Base-by-base conservation (phyloP, 345 rosid genomes). In the Carallia brachiata region DNA sequence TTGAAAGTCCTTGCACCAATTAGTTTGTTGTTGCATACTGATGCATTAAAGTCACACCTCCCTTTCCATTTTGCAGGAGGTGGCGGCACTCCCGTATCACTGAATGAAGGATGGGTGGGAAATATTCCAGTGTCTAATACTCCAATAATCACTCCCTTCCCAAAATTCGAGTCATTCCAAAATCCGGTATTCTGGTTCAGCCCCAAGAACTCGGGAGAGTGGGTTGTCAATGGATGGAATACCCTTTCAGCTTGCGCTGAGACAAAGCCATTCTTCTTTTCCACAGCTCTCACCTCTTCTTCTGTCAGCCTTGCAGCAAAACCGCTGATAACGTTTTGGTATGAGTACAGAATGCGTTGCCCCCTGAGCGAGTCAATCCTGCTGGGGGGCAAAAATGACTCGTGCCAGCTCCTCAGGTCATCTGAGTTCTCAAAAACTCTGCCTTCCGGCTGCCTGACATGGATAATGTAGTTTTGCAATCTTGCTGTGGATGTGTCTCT, bases 381-480 rank as follows among this genome's bases (percentile, higher is more conserved):
- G 8, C 44, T 15, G 27, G 50, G 34, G 19, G 83, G 83, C 57
- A 82, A 48, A 67, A 82, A 84, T 2, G 82, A 80, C 31, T 52
- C 72, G 52, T 78, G 40, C 68, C 74, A 70, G 27, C 53, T 61
- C 55, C 76, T 70, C 4, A 76, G 17, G 28, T 76, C 81, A 36
- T 67, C 78, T 4, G 12, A 31, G 16, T 71, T 17, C 1, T 67
- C n/a, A 37, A 62, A 52, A 47, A 37, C 27, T 44, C 65, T 63
- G 62, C 60, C 76, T 17, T 65, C 73, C 1, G 84, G 81, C 72
- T 30, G 36, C 34, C 61, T 61, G 17, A 85, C 82, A 59, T 70
- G 82, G 82, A 81, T 75, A 66, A 81, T 83, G 77, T 85, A 83
- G 52, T 83, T 85, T n/a, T 65, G 44, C 18, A 72, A 52, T 31